A percentile compares a stretch with the other conserved stretches of the same genome.
These are phyloP conservation scores for Chenopodium album DNA, from an alignment of 148 eudicot genomes.

Conservation along the genomic window DNA sequence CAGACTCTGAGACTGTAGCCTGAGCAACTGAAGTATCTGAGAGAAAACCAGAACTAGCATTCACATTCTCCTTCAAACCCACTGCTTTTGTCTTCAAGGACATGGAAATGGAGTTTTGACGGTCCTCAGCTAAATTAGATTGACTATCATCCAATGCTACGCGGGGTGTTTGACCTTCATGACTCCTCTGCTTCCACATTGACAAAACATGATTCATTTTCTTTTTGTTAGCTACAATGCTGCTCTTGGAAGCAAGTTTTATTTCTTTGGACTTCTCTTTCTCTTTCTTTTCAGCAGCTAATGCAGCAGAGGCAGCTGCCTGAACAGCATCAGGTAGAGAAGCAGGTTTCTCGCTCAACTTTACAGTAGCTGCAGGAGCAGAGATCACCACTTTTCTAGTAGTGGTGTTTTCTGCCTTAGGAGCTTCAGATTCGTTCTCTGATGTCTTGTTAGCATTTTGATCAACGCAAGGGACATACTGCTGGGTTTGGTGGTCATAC, in stretches of 20 bases:
- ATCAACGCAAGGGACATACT: conserved; percentile 78
- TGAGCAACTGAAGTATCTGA: conserved; percentile 31
- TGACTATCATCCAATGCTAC: conserved; percentile 68
- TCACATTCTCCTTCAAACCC: conserved; percentile 46
- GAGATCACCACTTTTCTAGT: conserved; percentile 75
- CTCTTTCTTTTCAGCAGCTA: conserved; percentile 97
- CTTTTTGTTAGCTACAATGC: conserved; percentile 85
- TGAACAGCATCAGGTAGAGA: conserved; percentile 92
- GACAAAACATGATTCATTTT: conserved; percentile 92
- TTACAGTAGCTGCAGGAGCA: conserved; percentile 91
- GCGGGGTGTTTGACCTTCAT: conserved; percentile 94
- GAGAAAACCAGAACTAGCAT: conserved; percentile 32
- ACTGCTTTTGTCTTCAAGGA: conserved; percentile 42
- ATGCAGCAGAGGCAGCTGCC: conserved; percentile 96
- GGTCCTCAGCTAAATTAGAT: conserved; percentile 51
- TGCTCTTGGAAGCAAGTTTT: conserved; percentile 92
- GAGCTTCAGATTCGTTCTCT: conserved; percentile 53
- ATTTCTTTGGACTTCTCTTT: conserved; percentile 89
- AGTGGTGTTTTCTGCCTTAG: conserved; percentile 58
- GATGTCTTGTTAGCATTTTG: conserved; percentile 50
- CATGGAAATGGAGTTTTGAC: conserved; percentile 34
- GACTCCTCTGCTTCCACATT: conserved; percentile 96
- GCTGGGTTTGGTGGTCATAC: conserved; percentile 79
- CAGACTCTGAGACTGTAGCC: conserved; percentile 43
- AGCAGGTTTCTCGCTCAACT: conserved; percentile 66